Conservation (phyloP, 2,329 filamentous ascomycete species). For the Alternaria ethzedia region DNA sequence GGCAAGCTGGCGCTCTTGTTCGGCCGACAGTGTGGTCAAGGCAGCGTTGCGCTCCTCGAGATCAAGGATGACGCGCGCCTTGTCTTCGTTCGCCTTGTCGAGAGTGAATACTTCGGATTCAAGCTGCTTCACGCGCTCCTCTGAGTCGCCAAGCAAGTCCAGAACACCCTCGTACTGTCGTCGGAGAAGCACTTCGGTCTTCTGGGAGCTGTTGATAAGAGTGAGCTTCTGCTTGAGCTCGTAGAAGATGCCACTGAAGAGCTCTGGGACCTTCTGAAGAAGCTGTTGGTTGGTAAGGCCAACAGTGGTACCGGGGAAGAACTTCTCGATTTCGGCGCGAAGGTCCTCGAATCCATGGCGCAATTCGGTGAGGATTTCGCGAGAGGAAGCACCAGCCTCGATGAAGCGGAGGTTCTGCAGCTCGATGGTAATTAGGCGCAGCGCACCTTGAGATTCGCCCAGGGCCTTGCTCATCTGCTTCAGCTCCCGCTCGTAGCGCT, state of each 20-base stretch:
- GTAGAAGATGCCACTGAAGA: slow-evolving; percentile 49
- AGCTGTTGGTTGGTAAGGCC: slow-evolving; percentile 50
- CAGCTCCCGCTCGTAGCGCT: slow-evolving; percentile 51
- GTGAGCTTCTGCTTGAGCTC: slow-evolving; percentile 42
- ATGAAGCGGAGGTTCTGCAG: slow-evolving; percentile 53
- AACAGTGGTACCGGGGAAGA: slow-evolving; percentile 49
- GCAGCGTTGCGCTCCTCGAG: slow-evolving; percentile 42
- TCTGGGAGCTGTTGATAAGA: slow-evolving; percentile 38
- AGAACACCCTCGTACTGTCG: slow-evolving; percentile 40
- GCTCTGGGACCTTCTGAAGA: slow-evolving; percentile 43
- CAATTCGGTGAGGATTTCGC: slow-evolving; percentile 48
- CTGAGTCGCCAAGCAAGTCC: slow-evolving; percentile 37
- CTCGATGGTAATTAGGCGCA: slow-evolving; percentile 53
- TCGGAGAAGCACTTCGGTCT: slow-evolving; percentile 47
- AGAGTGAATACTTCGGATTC: slow-evolving; percentile 46
- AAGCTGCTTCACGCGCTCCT: slow-evolving; percentile 46
- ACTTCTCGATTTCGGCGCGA: slow-evolving; percentile 49
- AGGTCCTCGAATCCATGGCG: slow-evolving; percentile 51
- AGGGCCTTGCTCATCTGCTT: slow-evolving; percentile 46
- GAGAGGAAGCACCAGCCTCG: slow-evolving; percentile 36
- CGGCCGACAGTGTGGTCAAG: slow-evolving; percentile 36
- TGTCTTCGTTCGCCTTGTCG: slow-evolving; percentile 47
- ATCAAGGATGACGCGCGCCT: slow-evolving; percentile 46
- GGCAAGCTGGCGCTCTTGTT: slow-evolving; percentile 44
- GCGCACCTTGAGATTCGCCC: slow-evolving; percentile 48